Conservation (phyloP, 352 stramenopile genomes). For the Pseudoperonospora humuli region DNA sequence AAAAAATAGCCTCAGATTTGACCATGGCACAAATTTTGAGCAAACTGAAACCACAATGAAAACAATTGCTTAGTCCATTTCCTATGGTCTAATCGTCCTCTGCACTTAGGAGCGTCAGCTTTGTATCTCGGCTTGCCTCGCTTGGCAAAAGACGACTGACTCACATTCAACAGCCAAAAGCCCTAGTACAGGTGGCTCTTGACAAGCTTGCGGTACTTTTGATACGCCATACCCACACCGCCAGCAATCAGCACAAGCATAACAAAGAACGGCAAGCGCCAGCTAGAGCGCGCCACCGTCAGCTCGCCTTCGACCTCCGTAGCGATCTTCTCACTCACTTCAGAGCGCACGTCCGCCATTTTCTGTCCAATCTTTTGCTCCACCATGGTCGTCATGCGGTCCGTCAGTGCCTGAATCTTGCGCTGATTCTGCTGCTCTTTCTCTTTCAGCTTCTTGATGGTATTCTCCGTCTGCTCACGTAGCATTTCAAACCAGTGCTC, state of each 20-base stretch:
- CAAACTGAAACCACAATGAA: too few species aligned
- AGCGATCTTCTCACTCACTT: conserved; percentile 66
- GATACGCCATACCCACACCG: conserved; percentile 57
- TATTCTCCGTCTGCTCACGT: conserved; percentile 70
- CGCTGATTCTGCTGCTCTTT: conserved; percentile 65
- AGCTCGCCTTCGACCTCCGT: conserved; percentile 62
- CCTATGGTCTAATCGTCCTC: too few species aligned
- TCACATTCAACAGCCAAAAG: conserved; percentile 5
- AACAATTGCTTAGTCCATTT: too few species aligned
- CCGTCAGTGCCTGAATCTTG: conserved; percentile 62
- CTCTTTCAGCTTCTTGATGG: conserved; percentile 58
- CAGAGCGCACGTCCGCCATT: conserved; percentile 44
- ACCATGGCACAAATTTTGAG: too few species aligned
- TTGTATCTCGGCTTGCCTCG: conserved; percentile 3
- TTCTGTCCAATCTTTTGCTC: conserved; percentile 70
- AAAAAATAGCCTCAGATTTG: too few species aligned
- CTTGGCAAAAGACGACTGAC: conserved; percentile 12
- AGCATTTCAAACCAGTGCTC: conserved; percentile 82
- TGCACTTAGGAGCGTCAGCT: too few species aligned
- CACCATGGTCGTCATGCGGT: conserved; percentile 65
- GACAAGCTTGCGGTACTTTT: conserved; percentile 82
- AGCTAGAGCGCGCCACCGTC: conserved; percentile 50
- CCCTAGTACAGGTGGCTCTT: conserved; percentile 79
- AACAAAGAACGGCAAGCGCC: conserved; percentile 76
- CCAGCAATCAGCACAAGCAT: conserved; percentile 55